Evolutionary conservation across 2,329 filamentous ascomycete genomes (phyloP), one percentile per base, ranked within the genome.

Genomic region (Microsporum ferrugineum): DNA sequence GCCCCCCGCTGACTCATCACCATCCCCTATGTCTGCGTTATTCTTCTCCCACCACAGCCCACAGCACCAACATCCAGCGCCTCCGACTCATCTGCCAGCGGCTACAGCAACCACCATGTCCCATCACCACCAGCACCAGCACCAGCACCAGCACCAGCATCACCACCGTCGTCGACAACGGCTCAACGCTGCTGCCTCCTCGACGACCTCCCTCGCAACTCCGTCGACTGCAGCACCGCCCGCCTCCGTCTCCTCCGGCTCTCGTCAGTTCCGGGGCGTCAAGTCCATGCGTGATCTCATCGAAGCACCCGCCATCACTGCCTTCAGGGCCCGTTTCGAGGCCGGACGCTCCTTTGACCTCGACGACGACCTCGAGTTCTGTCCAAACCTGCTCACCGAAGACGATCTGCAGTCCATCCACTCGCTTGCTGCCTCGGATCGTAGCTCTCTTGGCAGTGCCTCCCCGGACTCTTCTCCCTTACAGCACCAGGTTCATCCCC

Each of bases 321-420:
- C 86, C 65, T 96, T 95, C 79, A 88, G 92, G 68, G 84, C 84
- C 67, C 87, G 91, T 71, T 95, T 95, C 68, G 91, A 97, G 78
- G 88, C 90, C 65, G 90, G 89, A 63, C 85, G 91, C 63, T 96
- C 91, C 7, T 97, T 97, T 71, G 92, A 97, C 68, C 82, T 97
- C 64, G 92, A 96, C 71, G 92, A 97, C 73, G 92, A 97, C 73
- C 82, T 96, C 77, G 88, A 96, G 75, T 97, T 97, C 76, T 96
- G 91, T 77, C 92, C 92, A 65, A 86, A 87, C 73, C 83, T 97
- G 68, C 80, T 97, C 78, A 95, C 91, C 39, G 91, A 96, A 77
- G 91, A 84, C 76, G 91, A 96, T 89, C 80, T 95, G 72, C 87
- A 91, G 69, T 96, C 91, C 60, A 95, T 96, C 67, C 89, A 92